Percentiles rank a stretch among this genome's conserved stretches.
These are phyloP conservation scores for Nymphaea thermarum DNA, from an alignment of 164 flowering plant genomes.

Conservation along the genomic window DNA sequence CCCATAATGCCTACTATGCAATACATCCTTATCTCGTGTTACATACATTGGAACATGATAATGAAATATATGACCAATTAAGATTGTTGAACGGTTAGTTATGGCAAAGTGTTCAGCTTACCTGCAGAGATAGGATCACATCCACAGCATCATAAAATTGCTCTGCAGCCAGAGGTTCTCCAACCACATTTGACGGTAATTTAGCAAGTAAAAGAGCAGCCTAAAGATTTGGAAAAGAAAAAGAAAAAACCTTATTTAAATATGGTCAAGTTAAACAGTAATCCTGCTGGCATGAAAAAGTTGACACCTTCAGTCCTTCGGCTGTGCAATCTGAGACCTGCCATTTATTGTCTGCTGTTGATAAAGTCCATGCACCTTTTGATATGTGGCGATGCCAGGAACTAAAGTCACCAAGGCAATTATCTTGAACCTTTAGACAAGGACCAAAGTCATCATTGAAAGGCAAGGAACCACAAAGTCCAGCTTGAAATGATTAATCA, in stretches of 20 bases:
- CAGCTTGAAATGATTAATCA: neutral
- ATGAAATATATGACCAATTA: too few relatives aligned
- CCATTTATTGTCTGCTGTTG: conserved; percentile 45
- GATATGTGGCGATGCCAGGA: conserved; percentile 28
- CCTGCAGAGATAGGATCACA: conserved; percentile 35
- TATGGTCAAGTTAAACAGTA: neutral
- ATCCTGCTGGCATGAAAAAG: neutral
- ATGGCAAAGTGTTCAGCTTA: neutral
- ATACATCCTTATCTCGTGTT: too few relatives aligned
- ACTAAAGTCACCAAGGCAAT: conserved; percentile 16
- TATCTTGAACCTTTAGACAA: conserved; percentile 14
- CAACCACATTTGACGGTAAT: conserved; percentile 22
- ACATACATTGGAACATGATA: too few relatives aligned
- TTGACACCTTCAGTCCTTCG: conserved; percentile 25
- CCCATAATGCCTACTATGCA: too few relatives aligned
- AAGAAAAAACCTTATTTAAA: too few relatives aligned
- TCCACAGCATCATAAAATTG: conserved; percentile 32
- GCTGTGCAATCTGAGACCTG: conserved; percentile 35
- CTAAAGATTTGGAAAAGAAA: conserved; percentile 9
- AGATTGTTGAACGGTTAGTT: too few relatives aligned
- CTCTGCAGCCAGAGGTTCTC: conserved; percentile 24
- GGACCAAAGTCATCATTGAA: neutral
- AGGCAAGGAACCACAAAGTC: neutral
- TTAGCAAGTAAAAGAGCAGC: conserved; percentile 20
- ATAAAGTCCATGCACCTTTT: conserved; percentile 26